phyloP scores from a whole-genome alignment of 2,329 filamentous ascomycete genomes.

The Colletotrichum tamarilloi region DNA sequence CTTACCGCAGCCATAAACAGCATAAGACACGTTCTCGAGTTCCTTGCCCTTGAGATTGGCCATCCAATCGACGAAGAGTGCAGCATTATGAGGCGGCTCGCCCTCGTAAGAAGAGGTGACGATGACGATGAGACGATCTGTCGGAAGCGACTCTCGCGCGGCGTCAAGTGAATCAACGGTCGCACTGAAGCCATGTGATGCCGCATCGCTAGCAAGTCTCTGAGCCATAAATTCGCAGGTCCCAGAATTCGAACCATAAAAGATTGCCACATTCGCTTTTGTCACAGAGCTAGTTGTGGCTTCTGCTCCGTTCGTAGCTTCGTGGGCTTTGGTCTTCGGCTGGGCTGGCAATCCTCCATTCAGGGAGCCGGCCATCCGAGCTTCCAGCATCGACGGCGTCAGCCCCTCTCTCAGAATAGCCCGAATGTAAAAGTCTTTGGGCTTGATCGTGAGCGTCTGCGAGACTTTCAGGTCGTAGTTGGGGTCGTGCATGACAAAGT shows the following conservation, averaged over 20 bases:
- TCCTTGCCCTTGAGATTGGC: constrained; percentile 57
- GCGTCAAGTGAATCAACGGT: constrained; percentile 66
- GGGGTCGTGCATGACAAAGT: constrained; percentile 70
- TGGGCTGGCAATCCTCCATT: constrained; percentile 25
- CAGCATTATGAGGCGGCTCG: constrained; percentile 75
- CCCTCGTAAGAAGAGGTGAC: constrained; percentile 78
- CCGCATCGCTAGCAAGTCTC: constrained; percentile 65
- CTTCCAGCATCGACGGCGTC: constrained; percentile 55
- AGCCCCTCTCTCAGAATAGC: constrained; percentile 60
- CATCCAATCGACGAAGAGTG: constrained; percentile 73
- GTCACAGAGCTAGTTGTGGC: not conserved
- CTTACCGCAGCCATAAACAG: constrained; percentile 73
- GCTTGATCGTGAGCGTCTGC: constrained; percentile 69
- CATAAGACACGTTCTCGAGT: constrained; percentile 66
- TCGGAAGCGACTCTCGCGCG: constrained; percentile 66
- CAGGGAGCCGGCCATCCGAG: constrained; percentile 50
- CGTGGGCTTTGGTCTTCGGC: not conserved
- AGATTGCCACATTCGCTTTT: constrained; percentile 63
- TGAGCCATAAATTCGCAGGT: constrained; percentile 76
- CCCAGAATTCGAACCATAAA: constrained; percentile 77
- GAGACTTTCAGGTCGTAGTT: constrained; percentile 63
- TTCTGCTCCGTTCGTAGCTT: not conserved
- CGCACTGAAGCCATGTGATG: constrained; percentile 65
- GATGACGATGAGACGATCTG: constrained; percentile 67
- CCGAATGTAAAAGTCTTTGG: constrained; percentile 69